Evolutionary conservation across 2,329 filamentous ascomycete genomes (phyloP).

Genomic region (Metarhizium robertsii): DNA sequence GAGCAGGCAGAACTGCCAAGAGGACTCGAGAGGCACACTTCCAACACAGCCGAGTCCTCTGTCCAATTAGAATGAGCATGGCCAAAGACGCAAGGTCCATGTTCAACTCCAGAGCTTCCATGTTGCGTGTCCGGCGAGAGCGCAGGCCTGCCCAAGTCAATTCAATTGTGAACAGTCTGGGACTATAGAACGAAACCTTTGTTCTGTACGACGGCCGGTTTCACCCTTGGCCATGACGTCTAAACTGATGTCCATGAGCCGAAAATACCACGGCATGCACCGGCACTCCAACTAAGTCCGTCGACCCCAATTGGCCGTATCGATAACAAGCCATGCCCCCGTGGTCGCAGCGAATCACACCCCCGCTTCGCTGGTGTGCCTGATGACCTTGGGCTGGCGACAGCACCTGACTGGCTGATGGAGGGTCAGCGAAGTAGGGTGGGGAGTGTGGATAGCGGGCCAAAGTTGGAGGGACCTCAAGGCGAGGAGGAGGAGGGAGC

Average conservation of each 20-base stretch:
- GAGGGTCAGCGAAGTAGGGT: conserved; percentile 5
- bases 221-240: background rate
- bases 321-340: conserved; percentile 1
- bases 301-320: background rate
- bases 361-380: conserved; percentile 10
- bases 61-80: too few species aligned
- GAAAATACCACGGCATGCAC: too few species aligned
- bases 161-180: background rate
- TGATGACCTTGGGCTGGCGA: conserved; percentile 12
- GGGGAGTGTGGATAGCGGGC: background rate
- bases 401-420: conserved; percentile 16
- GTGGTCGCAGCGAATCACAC: conserved; percentile 6
- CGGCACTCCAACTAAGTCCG: too few species aligned
- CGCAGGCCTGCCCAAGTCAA: background rate
- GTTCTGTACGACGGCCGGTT: background rate
- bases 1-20: background rate
- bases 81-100: too few species aligned
- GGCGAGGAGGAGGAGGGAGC: background rate
- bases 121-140: too few species aligned
- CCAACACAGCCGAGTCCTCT: background rate
- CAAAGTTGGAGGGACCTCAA: background rate
- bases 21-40: background rate
- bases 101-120: too few species aligned
- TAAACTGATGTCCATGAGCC: too few species aligned
- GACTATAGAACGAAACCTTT: background rate